Evolutionary conservation across 106 monocot species (phyloP).

Genomic region (Chionographis japonica): DNA sequence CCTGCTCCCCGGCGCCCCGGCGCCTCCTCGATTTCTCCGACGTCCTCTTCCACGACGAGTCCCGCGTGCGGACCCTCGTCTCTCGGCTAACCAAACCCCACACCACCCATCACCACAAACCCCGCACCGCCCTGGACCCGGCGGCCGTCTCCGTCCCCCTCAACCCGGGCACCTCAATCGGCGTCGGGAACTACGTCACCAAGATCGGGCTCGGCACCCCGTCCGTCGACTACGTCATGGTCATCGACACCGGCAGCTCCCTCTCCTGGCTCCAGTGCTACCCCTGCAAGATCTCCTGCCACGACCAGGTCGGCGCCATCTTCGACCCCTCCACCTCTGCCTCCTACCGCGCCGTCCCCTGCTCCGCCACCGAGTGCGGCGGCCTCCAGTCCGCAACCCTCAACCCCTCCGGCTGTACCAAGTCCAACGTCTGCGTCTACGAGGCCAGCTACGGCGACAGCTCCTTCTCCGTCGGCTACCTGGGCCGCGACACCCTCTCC

Average conservation of each 20-base stretch:
- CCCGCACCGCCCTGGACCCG: background rate
- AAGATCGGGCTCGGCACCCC: conserved; percentile 70
- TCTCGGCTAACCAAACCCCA: conserved; percentile 31
- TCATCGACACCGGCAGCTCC: conserved; percentile 93
- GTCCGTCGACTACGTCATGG: conserved; percentile 40
- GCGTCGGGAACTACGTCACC: conserved; percentile 75
- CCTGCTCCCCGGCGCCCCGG: conserved; percentile 42
- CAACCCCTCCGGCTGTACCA: conserved; percentile 58
- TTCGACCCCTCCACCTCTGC: conserved; percentile 66
- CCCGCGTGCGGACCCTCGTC: conserved; percentile 39
- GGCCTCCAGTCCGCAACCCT: conserved; percentile 58
- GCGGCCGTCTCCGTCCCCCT: conserved; percentile 22
- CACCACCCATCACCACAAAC: background rate
- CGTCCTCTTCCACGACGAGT: conserved; percentile 50
- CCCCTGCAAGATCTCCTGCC: conserved; percentile 59
- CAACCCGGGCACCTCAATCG: conserved; percentile 30
- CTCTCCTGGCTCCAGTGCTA: conserved; percentile 88
- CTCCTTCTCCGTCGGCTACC: conserved; percentile 84
- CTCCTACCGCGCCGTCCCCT: conserved; percentile 43
- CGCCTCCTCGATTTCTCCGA: conserved; percentile 27
- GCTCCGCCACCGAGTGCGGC: conserved; percentile 47
- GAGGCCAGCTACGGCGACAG: conserved; percentile 81
- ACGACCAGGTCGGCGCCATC: conserved; percentile 49
- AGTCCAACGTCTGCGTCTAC: conserved; percentile 55
- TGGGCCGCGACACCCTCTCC: conserved; percentile 52